phyloP scores from a whole-genome alignment of 352 stramenopile species.

The Pythium phragmitis region DNA sequence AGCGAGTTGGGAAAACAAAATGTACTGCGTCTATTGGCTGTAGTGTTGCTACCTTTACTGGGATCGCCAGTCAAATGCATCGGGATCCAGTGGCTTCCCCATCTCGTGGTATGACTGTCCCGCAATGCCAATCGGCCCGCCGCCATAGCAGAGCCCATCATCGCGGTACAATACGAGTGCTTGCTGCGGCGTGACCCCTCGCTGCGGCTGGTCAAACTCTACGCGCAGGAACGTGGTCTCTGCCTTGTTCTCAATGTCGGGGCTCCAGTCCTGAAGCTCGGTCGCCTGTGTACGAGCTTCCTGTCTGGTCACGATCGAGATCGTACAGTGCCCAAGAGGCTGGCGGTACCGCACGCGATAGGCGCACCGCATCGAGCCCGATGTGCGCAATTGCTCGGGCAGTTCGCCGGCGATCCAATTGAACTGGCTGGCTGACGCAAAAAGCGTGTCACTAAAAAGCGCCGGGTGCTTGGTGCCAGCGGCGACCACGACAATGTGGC shows the following conservation, averaged over 20 bases:
- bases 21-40: background rate
- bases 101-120: constrained; percentile 73
- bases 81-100: constrained; percentile 37
- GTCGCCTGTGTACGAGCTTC: constrained; percentile 39
- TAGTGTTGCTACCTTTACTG: constrained; percentile 1
- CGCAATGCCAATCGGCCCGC: constrained; percentile 62
- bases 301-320: constrained; percentile 51
- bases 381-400: constrained; percentile 40
- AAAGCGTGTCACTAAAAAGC: constrained; percentile 88
- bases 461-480: constrained; percentile 89
- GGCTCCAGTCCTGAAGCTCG: constrained; percentile 54
- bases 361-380: constrained; percentile 51
- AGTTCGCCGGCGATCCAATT: constrained; percentile 88
- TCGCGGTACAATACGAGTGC: constrained; percentile 82
- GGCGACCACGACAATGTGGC: constrained; percentile 85
- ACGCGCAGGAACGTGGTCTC: constrained; percentile 51
- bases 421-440: constrained; percentile 69
- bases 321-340: constrained; percentile 53
- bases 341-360: constrained; percentile 87
- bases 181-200: constrained; percentile 82
- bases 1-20: background rate
- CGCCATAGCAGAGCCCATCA: constrained; percentile 81
- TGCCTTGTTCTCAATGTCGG: constrained; percentile 9
- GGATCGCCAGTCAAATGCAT: constrained; percentile 61
- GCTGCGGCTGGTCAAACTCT: constrained; percentile 80